Base-by-base conservation (phyloP, 2,329 filamentous ascomycete species). In the Fusarium chaquense region DNA sequence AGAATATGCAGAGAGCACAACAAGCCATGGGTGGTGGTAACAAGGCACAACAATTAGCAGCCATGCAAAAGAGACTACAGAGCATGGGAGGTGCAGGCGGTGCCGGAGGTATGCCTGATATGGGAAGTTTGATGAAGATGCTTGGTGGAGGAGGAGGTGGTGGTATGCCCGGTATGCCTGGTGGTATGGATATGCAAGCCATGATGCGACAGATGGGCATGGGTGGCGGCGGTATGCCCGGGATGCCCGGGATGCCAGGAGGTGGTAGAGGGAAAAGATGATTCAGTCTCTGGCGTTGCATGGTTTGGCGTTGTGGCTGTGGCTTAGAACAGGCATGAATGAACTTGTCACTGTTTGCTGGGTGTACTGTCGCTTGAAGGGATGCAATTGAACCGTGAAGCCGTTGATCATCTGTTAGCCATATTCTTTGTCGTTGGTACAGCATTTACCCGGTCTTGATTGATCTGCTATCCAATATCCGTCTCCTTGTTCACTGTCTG, bases 1-100 rank as follows among this genome's bases (percentile, higher is more conserved):
- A 96, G 83, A 97, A 98, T 78, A 97, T 98, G 91, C 93, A 98
- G 79, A 90, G 91, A 53, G 94, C 94, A 1, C 94, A 98, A 81
- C 91, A 92, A 58, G 93, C 93, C 69, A 93, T 98, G 90, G 93
- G 91, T 30, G 94, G 94, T 45, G 92, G 90, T 32, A 97, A 97
- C 82, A 95, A 96, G 80, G 89, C 93, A 33, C 93, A 97, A 78
- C 95, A 98, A 81, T 88, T 98, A 82, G 94, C 94, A 0, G 95
- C 96, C 3, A 97, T 98, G 94, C 96, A 99, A 83, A 97, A 97
- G 83, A 87, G 94, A 15, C 84, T 99, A 82, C 92, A 94, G 78
- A 93, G 91, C 73, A 97, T 98, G 93, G 96, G 95, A 35, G 93
- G 92, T 2, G 87, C 83, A 3, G 90, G 84, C 9, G 87, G 85